phyloP scores from a whole-genome alignment of 345 rosid genomes.

The Eucalyptus curtisii region DNA sequence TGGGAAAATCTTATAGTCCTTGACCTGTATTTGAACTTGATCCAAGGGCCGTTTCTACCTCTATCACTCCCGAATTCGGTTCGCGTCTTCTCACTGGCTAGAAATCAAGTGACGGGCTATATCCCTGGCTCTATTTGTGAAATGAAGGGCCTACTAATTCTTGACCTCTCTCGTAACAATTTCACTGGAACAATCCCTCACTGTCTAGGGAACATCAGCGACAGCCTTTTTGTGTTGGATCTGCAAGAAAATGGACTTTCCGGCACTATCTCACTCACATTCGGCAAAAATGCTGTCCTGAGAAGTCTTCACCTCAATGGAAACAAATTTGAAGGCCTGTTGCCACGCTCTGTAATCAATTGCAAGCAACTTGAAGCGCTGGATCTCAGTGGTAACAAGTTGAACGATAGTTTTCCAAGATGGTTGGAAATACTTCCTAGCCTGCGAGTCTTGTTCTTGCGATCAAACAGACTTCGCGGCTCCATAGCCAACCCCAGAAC shows the following conservation, averaged over 20 bases:
- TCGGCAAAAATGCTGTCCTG: no score
- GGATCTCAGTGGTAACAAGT: no score
- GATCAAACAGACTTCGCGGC: background rate
- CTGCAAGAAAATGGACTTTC: no score
- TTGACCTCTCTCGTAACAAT: conserved; percentile 1
- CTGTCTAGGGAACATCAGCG: no score
- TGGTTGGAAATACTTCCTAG: conserved; percentile 3
- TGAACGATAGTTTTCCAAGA: no score
- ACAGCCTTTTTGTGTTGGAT: no score
- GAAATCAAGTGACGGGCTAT: background rate
- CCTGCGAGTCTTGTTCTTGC: background rate
- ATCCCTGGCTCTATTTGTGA: background rate
- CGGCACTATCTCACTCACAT: no score
- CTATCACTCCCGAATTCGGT: background rate
- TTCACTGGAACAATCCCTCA: background rate
- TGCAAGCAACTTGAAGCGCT: no score
- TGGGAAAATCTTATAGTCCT: background rate
- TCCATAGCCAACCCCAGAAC: background rate
- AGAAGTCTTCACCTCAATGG: no score
- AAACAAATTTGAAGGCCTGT: no score
- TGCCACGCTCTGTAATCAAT: no score
- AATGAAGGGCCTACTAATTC: background rate
- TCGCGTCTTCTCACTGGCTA: background rate
- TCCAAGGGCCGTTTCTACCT: background rate
- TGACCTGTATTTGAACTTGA: background rate